phyloP scores from a whole-genome alignment of 2,329 filamentous ascomycete genomes.

The Penicillium sp. region DNA sequence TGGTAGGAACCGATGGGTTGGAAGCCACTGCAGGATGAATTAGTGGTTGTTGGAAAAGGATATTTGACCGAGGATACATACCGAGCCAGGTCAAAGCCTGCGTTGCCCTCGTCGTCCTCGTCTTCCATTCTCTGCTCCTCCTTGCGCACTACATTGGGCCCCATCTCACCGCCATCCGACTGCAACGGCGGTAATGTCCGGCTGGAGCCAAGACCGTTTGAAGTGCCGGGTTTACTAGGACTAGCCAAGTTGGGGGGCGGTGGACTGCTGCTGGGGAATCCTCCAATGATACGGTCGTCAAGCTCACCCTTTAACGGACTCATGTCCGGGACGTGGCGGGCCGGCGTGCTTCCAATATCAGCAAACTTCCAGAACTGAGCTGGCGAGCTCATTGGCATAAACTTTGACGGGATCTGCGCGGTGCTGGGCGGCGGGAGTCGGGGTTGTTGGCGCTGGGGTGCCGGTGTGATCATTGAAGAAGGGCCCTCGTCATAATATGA shows the following conservation, averaged over 20 bases:
- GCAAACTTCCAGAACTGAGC: constrained; percentile 53
- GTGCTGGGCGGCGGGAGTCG: constrained; percentile 50
- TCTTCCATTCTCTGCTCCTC: constrained; percentile 26
- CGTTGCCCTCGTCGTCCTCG: constrained; percentile 39
- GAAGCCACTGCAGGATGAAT: constrained; percentile 39
- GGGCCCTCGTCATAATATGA: constrained; percentile 49
- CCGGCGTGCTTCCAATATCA: constrained; percentile 48
- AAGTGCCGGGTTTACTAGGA: constrained; percentile 44
- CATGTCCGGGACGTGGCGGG: constrained; percentile 43
- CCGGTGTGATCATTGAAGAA: constrained; percentile 50
- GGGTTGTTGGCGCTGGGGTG: constrained; percentile 49
- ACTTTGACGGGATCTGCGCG: constrained; percentile 50
- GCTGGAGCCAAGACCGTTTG: constrained; percentile 31
- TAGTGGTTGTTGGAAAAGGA: constrained; percentile 1
- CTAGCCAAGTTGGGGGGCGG: constrained; percentile 47
- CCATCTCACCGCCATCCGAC: constrained; percentile 28
- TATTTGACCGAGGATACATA: constrained; percentile 22
- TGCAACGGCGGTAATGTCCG: constrained; percentile 33
- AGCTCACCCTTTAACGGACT: constrained; percentile 47
- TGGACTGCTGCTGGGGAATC: constrained; percentile 49
- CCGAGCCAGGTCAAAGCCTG: constrained; percentile 49
- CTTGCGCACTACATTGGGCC: constrained; percentile 18
- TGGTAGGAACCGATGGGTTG: constrained; percentile 50
- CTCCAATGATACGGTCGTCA: constrained; percentile 34
- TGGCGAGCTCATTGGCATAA: constrained; percentile 52